Evolutionary conservation across 441 rosid genomes (phyloP).

Genomic region (Corymbia calophylla): DNA sequence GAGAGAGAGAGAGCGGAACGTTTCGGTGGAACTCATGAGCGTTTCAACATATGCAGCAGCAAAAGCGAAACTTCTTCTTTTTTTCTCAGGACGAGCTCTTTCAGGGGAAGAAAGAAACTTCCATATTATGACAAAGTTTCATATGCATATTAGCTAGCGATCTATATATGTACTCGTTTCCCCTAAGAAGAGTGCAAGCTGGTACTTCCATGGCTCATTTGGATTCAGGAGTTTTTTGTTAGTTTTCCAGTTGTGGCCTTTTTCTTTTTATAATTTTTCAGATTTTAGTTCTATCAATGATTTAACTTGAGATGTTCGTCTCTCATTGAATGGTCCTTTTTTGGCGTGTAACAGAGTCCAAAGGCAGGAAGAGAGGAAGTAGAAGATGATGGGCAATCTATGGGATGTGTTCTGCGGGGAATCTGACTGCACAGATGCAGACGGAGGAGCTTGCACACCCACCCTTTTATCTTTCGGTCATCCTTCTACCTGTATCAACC

Average conservation of each 20-base stretch:
- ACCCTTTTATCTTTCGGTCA: constrained; percentile 11
- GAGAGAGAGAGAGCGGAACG: not conserved
- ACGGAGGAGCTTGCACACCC: constrained; percentile 16
- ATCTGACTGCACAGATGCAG: constrained; percentile 18
- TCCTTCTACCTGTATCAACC: constrained; percentile 46
- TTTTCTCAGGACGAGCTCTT: not conserved
- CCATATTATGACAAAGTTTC: not conserved
- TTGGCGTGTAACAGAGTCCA: constrained; percentile 3
- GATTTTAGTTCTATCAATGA: not conserved
- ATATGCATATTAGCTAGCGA: not conserved
- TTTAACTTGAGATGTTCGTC: not conserved
- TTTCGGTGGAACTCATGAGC: not conserved
- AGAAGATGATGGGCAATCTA: constrained; percentile 24
- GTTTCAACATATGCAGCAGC: not conserved
- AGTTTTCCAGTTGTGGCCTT: not conserved
- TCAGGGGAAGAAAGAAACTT: not conserved
- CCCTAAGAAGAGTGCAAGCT: not conserved
- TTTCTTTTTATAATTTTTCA: not conserved
- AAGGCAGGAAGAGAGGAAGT: not conserved
- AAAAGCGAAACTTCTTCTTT: not conserved
- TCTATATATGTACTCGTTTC: not conserved
- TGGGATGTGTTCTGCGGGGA: constrained; percentile 57
- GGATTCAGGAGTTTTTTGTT: not conserved
- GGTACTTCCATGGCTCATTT: not conserved
- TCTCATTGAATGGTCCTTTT: not conserved